These are phyloP conservation scores for Mucuna pruriens DNA, from an alignment of 306 rosid species.

Conservation along the genomic window DNA sequence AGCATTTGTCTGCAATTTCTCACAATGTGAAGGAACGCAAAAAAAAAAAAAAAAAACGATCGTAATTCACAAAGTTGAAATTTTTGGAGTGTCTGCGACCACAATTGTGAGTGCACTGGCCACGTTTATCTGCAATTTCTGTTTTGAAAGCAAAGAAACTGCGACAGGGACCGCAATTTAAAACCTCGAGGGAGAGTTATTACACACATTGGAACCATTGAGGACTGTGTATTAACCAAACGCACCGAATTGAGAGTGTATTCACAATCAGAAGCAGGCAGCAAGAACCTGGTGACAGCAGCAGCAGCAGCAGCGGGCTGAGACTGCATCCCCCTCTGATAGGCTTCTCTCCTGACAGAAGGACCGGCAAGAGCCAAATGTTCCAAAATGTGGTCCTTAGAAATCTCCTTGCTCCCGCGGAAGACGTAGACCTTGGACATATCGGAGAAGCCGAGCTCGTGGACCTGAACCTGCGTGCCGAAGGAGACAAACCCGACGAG, in stretches of 20 bases:
- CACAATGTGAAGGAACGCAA: too few species aligned
- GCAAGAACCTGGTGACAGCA: constrained; percentile 66
- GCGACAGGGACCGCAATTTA: too few species aligned
- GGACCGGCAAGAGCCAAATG: constrained; percentile 71
- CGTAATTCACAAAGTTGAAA: too few species aligned
- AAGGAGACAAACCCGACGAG: constrained; percentile 78
- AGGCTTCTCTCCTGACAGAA: constrained; percentile 49
- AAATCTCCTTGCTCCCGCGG: constrained; percentile 73
- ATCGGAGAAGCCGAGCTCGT: constrained; percentile 81
- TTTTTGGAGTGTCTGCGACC: too few species aligned
- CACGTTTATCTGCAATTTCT: too few species aligned
- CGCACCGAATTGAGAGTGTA: constrained; percentile 76
- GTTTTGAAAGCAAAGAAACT: too few species aligned
- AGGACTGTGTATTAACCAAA: background rate
- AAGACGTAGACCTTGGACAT: constrained; percentile 85
- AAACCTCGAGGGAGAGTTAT: too few species aligned
- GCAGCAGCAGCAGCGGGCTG: constrained; percentile 38
- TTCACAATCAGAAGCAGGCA: constrained; percentile 89
- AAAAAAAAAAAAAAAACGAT: too few species aligned
- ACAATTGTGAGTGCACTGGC: too few species aligned
- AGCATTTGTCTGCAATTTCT: too few species aligned
- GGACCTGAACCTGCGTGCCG: constrained; percentile 92
- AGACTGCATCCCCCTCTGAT: constrained; percentile 50
- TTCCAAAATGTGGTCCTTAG: constrained; percentile 74
- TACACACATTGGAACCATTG: too few species aligned